phyloP scores from a whole-genome alignment of 202 grass and related monocot species.

The Cymbopogon flexuosus region DNA sequence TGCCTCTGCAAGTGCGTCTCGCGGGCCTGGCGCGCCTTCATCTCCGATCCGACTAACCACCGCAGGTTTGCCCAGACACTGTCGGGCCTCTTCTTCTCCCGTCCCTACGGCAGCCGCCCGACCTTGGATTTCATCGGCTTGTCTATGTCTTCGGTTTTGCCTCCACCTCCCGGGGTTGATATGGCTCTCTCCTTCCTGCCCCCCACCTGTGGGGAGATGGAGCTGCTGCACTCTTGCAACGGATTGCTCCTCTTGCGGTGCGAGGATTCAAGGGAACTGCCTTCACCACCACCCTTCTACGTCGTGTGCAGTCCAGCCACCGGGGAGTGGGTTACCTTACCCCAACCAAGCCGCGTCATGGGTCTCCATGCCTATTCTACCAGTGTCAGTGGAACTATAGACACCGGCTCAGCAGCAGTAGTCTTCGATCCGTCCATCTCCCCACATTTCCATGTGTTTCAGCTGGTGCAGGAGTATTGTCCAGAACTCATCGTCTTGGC shows the following conservation, averaged over 20 bases:
- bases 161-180: neutral
- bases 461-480: no score
- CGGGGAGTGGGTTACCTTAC: neutral
- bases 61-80: neutral
- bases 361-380: neutral
- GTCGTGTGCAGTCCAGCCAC: neutral
- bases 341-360: neutral
- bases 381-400: no score
- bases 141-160: neutral
- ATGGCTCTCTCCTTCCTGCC: neutral
- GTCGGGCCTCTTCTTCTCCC: conserved; percentile 33
- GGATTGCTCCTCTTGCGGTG: conserved; percentile 11
- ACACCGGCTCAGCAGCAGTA: no score
- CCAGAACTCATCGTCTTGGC: no score
- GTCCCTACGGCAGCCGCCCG: neutral
- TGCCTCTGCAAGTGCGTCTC: conserved; percentile 23
- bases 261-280: neutral
- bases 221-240: conserved; percentile 21
- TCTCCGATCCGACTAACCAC: neutral
- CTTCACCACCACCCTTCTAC: neutral
- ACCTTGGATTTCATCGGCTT: neutral
- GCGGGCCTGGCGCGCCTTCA: neutral
- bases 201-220: neutral
- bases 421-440: no score
- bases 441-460: no score